phyloP scores from a whole-genome alignment of 129 eudicot genomes.

The Pulicaria dysenterica region DNA sequence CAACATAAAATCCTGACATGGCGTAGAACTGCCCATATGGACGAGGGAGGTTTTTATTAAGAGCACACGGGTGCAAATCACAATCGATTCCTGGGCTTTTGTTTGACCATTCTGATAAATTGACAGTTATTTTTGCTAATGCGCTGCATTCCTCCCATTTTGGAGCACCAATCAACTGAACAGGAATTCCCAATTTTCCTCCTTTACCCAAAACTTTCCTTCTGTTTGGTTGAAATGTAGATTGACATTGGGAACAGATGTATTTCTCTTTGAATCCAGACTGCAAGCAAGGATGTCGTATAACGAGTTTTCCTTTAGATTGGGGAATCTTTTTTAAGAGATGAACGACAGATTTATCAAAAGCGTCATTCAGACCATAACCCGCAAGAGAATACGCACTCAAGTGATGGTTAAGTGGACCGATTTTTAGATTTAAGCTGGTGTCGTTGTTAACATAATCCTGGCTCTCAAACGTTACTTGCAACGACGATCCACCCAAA shows the following conservation, averaged over 20 bases:
- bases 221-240: slow-evolving; percentile 45
- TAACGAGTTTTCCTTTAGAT: slow-evolving; percentile 54
- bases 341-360: slow-evolving; percentile 89
- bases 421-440: slow-evolving; percentile 75
- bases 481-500: slow-evolving; percentile 94
- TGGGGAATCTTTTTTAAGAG: slow-evolving; percentile 58
- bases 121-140: slow-evolving; percentile 80
- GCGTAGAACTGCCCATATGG: slow-evolving; percentile 89
- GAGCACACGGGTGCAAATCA: slow-evolving; percentile 94
- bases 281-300: slow-evolving; percentile 86
- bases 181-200: slow-evolving; percentile 52
- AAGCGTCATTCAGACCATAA: slow-evolving; percentile 95
- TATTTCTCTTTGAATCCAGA: slow-evolving; percentile 80
- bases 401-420: slow-evolving; percentile 79
- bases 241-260: slow-evolving; percentile 68
- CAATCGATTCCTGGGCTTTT: slow-evolving; percentile 70
- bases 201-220: slow-evolving; percentile 45
- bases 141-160: slow-evolving; percentile 83
- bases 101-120: slow-evolving; percentile 86
- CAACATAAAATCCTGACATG: slow-evolving; percentile 94
- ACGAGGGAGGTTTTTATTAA: slow-evolving; percentile 64
- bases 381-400: slow-evolving; percentile 95
- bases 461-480: slow-evolving; percentile 86
- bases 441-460: slow-evolving; percentile 52
- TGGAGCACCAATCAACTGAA: slow-evolving; percentile 77